Conservation (phyloP, 208 protist genomes). For the Trypanosoma melophagium region DNA sequence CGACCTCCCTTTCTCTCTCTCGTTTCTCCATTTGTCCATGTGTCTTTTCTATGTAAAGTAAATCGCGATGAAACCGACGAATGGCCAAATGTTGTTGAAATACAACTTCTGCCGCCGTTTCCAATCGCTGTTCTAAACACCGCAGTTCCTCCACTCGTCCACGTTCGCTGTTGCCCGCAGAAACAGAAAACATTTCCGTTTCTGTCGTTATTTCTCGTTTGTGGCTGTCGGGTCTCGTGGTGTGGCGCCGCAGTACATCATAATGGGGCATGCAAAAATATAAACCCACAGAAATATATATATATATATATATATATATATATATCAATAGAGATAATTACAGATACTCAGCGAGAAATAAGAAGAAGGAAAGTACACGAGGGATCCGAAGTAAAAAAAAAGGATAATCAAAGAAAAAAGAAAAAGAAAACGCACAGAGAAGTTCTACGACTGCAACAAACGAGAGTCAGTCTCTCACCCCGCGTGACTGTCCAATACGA, state of each 20-base stretch:
- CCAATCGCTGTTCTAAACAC: constrained; percentile 3
- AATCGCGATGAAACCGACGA: constrained; percentile 1
- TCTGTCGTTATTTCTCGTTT: neutral
- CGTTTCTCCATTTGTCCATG: neutral
- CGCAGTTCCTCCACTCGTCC: constrained; percentile 14
- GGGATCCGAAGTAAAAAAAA: neutral
- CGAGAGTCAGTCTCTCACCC: no score
- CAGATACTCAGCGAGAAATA: no score
- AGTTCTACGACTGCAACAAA: no score
- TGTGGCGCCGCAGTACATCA: neutral
- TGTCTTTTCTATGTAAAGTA: neutral
- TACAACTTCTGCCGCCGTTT: constrained; percentile 21
- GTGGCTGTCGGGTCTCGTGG: no score
- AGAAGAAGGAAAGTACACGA: neutral
- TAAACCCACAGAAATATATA: neutral
- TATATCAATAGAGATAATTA: neutral
- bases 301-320: neutral
- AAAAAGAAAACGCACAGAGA: constrained; percentile 3
- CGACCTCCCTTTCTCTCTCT: constrained; percentile 13
- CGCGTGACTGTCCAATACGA: no score
- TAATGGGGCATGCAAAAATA: neutral
- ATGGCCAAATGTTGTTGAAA: constrained; percentile 24
- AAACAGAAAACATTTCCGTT: neutral
- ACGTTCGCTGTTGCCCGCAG: neutral
- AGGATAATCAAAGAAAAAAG: neutral